phyloP scores from a whole-genome alignment of 2,329 filamentous ascomycete genomes.

The Cytospora piceae region DNA sequence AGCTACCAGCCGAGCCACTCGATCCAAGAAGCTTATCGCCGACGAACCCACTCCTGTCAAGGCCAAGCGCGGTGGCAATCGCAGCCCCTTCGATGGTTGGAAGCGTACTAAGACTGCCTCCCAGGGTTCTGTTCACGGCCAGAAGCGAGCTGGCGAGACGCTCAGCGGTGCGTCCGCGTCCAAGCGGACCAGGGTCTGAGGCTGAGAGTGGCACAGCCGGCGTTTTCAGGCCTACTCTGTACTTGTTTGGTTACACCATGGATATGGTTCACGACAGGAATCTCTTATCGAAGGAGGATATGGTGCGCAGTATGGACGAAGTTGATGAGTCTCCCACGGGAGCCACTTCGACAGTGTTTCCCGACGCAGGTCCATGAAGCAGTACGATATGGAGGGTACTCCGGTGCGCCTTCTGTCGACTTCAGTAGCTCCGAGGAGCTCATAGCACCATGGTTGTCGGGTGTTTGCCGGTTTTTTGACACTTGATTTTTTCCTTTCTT shows the following conservation, averaged over 20 bases:
- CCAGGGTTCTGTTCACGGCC: slow-evolving; percentile 42
- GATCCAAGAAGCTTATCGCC: slow-evolving; percentile 56
- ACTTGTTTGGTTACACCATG: slow-evolving; percentile 7
- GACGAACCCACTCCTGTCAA: slow-evolving; percentile 49
- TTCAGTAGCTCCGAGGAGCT: slow-evolving; percentile 8
- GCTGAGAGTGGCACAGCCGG: not conserved
- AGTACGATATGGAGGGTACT: slow-evolving; percentile 11
- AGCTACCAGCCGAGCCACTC: slow-evolving; percentile 62
- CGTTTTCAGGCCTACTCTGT: slow-evolving; percentile 16
- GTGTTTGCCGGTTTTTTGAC: slow-evolving; percentile 11
- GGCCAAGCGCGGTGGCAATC: slow-evolving; percentile 38
- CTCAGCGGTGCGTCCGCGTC: slow-evolving; percentile 39
- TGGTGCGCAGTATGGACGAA: not conserved
- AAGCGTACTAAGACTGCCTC: slow-evolving; percentile 63
- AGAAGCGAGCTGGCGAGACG: slow-evolving; percentile 48
- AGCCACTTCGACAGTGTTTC: slow-evolving; percentile 1
- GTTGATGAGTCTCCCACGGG: slow-evolving; percentile 4
- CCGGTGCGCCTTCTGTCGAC: slow-evolving; percentile 11
- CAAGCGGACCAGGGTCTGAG: slow-evolving; percentile 45
- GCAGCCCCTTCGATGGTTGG: slow-evolving; percentile 71
- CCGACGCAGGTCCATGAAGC: slow-evolving; percentile 6
- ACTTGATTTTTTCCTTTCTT: not conserved
- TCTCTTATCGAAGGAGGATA: slow-evolving; percentile 5
- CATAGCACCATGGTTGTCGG: slow-evolving; percentile 21
- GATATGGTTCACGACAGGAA: slow-evolving; percentile 10